Conservation (phyloP, 257 asterid genomes). For the Jacaranda mimosifolia region DNA sequence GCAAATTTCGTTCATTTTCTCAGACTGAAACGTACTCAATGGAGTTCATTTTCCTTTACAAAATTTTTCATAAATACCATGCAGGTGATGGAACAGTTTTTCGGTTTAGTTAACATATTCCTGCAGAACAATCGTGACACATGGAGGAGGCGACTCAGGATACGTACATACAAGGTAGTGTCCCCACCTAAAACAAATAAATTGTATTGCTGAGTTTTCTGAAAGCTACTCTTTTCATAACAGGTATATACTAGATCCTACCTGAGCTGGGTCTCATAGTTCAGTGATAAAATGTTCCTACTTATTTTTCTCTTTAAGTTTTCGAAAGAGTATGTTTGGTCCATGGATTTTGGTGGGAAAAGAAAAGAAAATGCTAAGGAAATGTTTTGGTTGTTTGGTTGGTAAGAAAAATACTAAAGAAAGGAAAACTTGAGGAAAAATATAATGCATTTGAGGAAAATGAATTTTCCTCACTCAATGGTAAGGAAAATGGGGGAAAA, state of each 20-base stretch:
- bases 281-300: slow-evolving; percentile 6
- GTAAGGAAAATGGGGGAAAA: no score
- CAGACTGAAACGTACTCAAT: slow-evolving; percentile 1
- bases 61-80: slow-evolving; percentile 31
- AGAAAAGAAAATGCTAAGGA: no score
- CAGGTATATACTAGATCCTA: not conserved
- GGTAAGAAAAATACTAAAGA: no score
- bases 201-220: slow-evolving; percentile 25
- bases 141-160: slow-evolving; percentile 83
- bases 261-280: slow-evolving; percentile 23
- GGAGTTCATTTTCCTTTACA: slow-evolving; percentile 24
- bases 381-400: no score
- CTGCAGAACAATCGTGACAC: slow-evolving; percentile 92
- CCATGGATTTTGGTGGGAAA: no score
- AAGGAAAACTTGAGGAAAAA: no score
- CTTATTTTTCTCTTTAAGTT: no score
- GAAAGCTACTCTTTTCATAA: slow-evolving; percentile 13
- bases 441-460: no score
- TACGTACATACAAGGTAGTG: slow-evolving; percentile 94
- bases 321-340: no score
- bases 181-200: slow-evolving; percentile 32
- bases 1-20: slow-evolving; percentile 4
- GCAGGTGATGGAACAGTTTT: slow-evolving; percentile 99
- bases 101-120: slow-evolving; percentile 92
- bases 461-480: no score